phyloP scores from a whole-genome alignment of 140 eudicot genomes.

The Stevia rebaudiana region DNA sequence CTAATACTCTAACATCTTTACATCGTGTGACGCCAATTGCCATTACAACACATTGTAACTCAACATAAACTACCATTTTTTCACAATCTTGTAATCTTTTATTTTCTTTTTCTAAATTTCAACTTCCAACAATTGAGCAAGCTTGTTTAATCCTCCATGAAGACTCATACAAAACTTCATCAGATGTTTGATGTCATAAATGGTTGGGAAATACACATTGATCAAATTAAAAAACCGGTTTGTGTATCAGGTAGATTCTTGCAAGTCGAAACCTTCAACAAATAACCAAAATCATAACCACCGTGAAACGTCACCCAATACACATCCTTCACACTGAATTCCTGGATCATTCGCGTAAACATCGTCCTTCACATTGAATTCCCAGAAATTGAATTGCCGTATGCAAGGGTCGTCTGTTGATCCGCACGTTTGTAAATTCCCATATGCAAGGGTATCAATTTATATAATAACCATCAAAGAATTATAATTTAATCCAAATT shows the following conservation, averaged over 20 bases:
- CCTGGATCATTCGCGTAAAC: constrained; percentile 69
- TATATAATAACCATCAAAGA: too few relatives aligned
- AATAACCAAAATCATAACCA: constrained; percentile 75
- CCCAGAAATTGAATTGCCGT: constrained; percentile 82
- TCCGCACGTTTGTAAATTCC: constrained; percentile 54
- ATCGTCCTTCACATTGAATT: constrained; percentile 65
- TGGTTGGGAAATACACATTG: constrained; percentile 52
- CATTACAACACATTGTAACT: constrained; percentile 36
- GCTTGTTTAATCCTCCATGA: constrained; percentile 81
- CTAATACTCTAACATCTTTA: too few relatives aligned
- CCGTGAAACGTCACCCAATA: constrained; percentile 79
- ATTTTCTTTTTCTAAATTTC: constrained; percentile 24
- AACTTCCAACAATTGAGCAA: constrained; percentile 69
- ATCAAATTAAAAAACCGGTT: constrained; percentile 57
- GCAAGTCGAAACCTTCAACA: constrained; percentile 68
- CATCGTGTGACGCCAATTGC: constrained; percentile 32
- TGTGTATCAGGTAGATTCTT: constrained; percentile 64
- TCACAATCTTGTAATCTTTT: neutral
- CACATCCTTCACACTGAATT: constrained; percentile 69
- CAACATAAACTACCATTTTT: constrained; percentile 29
- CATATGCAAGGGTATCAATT: too few relatives aligned
- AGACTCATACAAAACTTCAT: constrained; percentile 79
- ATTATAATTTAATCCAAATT: too few relatives aligned
- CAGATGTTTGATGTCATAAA: constrained; percentile 73
- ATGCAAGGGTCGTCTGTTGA: constrained; percentile 41